These are phyloP conservation scores for Trifolium repens DNA, from an alignment of 306 rosid species.

Conservation along the genomic window DNA sequence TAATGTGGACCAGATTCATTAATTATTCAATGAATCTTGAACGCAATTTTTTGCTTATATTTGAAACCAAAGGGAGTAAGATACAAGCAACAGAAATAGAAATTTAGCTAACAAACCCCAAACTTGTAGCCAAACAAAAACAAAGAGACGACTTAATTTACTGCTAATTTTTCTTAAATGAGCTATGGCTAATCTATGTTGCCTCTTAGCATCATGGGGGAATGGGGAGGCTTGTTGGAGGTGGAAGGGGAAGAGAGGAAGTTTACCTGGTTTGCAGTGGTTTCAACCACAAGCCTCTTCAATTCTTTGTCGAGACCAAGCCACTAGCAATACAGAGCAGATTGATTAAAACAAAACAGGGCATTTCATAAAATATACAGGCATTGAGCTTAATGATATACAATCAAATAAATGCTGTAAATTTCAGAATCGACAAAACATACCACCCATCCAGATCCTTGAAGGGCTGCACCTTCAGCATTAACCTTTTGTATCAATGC, in stretches of 20 bases:
- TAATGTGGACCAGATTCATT: no score
- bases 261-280: conserved; percentile 91
- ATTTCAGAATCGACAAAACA: conserved; percentile 46
- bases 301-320: conserved; percentile 90
- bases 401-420: conserved; percentile 22
- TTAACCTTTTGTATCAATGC: conserved; percentile 65
- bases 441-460: conserved; percentile 99
- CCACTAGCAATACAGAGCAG: conserved; percentile 69
- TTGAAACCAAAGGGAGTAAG: background rate
- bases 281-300: conserved; percentile 88
- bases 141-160: background rate
- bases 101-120: background rate
- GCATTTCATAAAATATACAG: conserved; percentile 13
- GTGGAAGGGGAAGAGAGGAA: conserved; percentile 19
- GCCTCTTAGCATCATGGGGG: conserved; percentile 11
- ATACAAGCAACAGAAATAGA: background rate
- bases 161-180: background rate
- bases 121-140: conserved; percentile 24
- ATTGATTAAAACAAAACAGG: conserved; percentile 28
- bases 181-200: conserved; percentile 13
- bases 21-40: no score
- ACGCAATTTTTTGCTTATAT: no score
- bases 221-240: background rate
- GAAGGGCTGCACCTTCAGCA: conserved; percentile 91
- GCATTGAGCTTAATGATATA: conserved; percentile 10